Evolutionary conservation across 129 eudicot species (phyloP), one percentile per base, ranked within the genome.

Genomic region (Flaveria trinervia): DNA sequence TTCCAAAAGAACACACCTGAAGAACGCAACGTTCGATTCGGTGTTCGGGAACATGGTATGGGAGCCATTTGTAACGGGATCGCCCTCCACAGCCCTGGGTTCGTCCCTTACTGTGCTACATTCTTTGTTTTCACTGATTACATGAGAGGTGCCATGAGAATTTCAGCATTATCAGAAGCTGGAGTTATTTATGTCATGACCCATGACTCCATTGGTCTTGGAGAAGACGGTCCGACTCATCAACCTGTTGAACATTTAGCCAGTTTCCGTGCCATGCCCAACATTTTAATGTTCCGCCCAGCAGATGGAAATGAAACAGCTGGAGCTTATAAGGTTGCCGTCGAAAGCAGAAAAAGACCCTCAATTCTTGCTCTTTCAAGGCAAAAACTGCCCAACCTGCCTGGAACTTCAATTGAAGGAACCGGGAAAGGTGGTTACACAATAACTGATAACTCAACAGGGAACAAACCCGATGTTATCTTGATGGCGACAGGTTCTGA

Each of bases 201-300:
- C 79, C 98, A 93, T 68, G 98, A 93, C 55, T 93, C 98, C 5
- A 93, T 93, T 16, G 98, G 98, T 52, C 85, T 93, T 3, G 98
- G 98, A 64, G 98, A 93, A 73, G 98, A 93, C 33, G 98, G 98
- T 25, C 98, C 98, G 4, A 93, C 97, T 54, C 98, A 93, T 79
- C 98, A 93, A 82, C 98, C 98, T 45, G 85, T 93, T 20, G 98
- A 93, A 83, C 98, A 93, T 15, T 71, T 93, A 66, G 98, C 98
- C 15, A 93, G 98, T 68, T 93, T 93, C 88, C 83, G 98, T 30
- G 98, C 98, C 64, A 93, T 93, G 98, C 98, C 98, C 33, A 90
- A 93, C 75, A 86, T 93, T 51, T 75, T 93, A 68, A 93, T 90
- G 97, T 86, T 93, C 86, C 97, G 97, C 2, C 98, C 98, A 1